These are phyloP conservation scores for Sphaerulina vaccinii DNA, from an alignment of 2,329 filamentous ascomycete genomes.

Conservation along the genomic window DNA sequence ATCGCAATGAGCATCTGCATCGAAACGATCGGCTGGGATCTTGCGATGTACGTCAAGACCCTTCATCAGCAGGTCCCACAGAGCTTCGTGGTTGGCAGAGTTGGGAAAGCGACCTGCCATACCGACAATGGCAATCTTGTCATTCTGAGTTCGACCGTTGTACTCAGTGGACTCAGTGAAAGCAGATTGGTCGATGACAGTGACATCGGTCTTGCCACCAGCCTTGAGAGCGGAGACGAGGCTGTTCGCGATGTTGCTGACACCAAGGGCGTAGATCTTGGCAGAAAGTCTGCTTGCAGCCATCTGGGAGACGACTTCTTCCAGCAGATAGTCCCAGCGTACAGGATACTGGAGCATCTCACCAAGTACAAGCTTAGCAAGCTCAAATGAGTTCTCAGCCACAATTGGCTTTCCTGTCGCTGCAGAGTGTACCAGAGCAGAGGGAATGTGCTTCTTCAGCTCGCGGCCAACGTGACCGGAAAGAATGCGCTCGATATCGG, in stretches of 20 bases:
- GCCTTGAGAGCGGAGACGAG: constrained; percentile 55
- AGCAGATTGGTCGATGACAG: constrained; percentile 45
- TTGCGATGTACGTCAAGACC: constrained; percentile 71
- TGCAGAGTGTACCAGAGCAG: constrained; percentile 49
- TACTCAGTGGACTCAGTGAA: constrained; percentile 42
- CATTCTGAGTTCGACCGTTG: constrained; percentile 52
- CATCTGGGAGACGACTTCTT: constrained; percentile 49
- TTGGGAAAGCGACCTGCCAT: constrained; percentile 77
- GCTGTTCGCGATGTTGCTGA: constrained; percentile 56
- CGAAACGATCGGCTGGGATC: constrained; percentile 70
- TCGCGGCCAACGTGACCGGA: constrained; percentile 41
- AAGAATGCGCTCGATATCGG: constrained; percentile 54
- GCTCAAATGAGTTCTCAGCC: constrained; percentile 47
- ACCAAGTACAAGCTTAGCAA: constrained; percentile 44
- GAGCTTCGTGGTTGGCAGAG: constrained; percentile 66
- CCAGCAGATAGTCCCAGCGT: constrained; percentile 50
- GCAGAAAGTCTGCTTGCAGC: constrained; percentile 43
- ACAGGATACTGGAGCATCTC: constrained; percentile 51
- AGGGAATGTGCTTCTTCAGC: constrained; percentile 44
- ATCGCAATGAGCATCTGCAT: constrained; percentile 69
- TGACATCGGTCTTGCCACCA: constrained; percentile 47
- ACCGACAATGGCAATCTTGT: constrained; percentile 82
- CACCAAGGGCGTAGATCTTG: constrained; percentile 51
- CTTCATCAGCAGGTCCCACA: constrained; percentile 74
- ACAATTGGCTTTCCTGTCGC: constrained; percentile 47